Base-by-base conservation (phyloP, 345 rosid genomes). In the Ricinus communis region DNA sequence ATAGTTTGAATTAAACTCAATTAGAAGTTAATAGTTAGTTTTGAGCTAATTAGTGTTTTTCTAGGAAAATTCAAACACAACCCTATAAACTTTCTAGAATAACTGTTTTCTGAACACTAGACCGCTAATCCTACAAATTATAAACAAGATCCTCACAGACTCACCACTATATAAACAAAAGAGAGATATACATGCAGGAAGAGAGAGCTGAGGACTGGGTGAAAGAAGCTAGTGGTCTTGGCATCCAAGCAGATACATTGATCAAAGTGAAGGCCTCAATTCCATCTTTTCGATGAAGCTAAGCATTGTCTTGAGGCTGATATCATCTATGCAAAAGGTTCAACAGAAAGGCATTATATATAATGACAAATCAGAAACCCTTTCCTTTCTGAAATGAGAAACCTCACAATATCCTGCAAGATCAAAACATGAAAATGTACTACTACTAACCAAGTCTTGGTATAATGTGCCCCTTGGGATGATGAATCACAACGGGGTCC, bases 401-500 rank as follows among this genome's bases (percentile, higher is more conserved):
- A 56, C 4, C 36, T 19, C 1, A 19, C 19, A 50, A 14, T 2
- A 24, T 8, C 31, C 5, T 41, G 51, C 51, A 41, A 54, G n/a
- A 22, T 16, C 1, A 27, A 53, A 65, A 33, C 27, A 57, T 36
- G 1, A 9, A 24, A 66, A 24, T n/a, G n/a, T n/a, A n/a, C 6
- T 6, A 62, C 13, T 38, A 69, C 83, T 66, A 28, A 85, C 91
- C 86, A 31, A 89, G 82, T 68, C 72, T 78, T 15, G 88, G 88
- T 59, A 89, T 45, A 15, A 67, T 68, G 80, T 85, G 90, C 0
- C 85, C 86, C 73, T 50, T 59, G 14, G 84, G 68, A 69, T 85
- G 93, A 73, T 71, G 69, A 79, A 88, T 80, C 74, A 90, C 86
- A 71, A 78, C 78, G 30, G 91, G 91, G 58, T 87, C 84, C 59